phyloP scores from a whole-genome alignment of 2,329 filamentous ascomycete genomes.

The Talaromyces islandicus region DNA sequence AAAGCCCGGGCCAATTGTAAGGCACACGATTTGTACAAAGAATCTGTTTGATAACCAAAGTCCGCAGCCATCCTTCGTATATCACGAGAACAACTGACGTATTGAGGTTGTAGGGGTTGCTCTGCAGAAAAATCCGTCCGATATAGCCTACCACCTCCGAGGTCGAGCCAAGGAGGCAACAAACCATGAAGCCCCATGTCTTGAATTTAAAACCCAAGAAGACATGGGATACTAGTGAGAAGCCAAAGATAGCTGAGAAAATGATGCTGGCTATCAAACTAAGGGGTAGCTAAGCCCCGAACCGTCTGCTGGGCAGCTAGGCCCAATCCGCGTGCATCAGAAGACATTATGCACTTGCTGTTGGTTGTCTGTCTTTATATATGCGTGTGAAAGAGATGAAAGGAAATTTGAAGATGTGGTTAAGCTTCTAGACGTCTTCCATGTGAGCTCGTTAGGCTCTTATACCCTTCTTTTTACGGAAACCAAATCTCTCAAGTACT shows the following conservation, averaged over 20 bases:
- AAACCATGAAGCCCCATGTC: background rate
- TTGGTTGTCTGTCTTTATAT: background rate
- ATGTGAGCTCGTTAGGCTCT: background rate
- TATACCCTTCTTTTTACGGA: background rate
- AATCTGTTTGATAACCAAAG: background rate
- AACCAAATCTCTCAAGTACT: background rate
- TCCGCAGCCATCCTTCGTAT: background rate
- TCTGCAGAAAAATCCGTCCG: background rate
- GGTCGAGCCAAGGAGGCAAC: background rate
- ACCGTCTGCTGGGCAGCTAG: background rate
- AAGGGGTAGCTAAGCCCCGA: background rate
- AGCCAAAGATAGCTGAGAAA: background rate
- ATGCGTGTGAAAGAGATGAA: background rate
- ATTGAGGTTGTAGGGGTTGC: background rate
- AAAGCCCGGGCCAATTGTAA: background rate
- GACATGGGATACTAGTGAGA: background rate
- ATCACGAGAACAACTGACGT: background rate
- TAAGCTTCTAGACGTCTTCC: background rate
- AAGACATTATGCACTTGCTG: background rate
- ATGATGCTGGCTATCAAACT: background rate
- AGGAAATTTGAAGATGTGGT: background rate
- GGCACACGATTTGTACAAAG: constrained; percentile 1
- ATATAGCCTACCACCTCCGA: constrained; percentile 1
- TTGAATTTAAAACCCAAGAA: background rate
- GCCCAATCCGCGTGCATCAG: background rate